Conservation (phyloP, 1,139 yeast species). For the Saccharomyces hybrid region DNA sequence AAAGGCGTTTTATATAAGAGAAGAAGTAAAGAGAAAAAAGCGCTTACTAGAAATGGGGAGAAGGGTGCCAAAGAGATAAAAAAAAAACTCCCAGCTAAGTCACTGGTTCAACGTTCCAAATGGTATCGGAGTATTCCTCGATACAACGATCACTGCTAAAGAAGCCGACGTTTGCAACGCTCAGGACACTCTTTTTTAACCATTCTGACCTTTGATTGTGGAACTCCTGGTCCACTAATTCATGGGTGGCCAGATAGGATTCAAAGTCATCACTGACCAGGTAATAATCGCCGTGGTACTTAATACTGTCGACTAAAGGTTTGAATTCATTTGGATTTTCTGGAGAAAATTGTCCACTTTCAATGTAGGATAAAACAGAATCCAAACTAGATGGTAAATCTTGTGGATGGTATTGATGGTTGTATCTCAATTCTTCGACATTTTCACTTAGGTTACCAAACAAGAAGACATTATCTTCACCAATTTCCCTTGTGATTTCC, state of each 20-base stretch:
- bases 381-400: slow-evolving; percentile 45
- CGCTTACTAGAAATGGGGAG: neutral
- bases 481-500: slow-evolving; percentile 87
- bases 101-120: slow-evolving; percentile 88
- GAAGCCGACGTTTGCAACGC: slow-evolving; percentile 92
- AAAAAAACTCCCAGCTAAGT: neutral
- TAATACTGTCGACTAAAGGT: slow-evolving; percentile 60
- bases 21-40: neutral
- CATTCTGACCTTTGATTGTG: slow-evolving; percentile 58
- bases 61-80: neutral
- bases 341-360: slow-evolving; percentile 60
- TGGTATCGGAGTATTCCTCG: slow-evolving; percentile 84
- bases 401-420: slow-evolving; percentile 53
- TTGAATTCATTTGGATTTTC: slow-evolving; percentile 54
- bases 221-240: slow-evolving; percentile 64
- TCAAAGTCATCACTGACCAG: slow-evolving; percentile 85
- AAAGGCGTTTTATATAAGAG: neutral
- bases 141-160: slow-evolving; percentile 87
- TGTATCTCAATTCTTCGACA: slow-evolving; percentile 76
- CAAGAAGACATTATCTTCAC: slow-evolving; percentile 85
- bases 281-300: slow-evolving; percentile 74
- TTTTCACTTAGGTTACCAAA: slow-evolving; percentile 87
- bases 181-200: slow-evolving; percentile 65
- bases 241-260: slow-evolving; percentile 74
- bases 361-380: slow-evolving; percentile 61